A percentile compares a stretch with the other conserved stretches of the same genome.
These are phyloP conservation scores for Gonium pectorale DNA, from an alignment of 139 green algal genomes.

Conservation along the genomic window DNA sequence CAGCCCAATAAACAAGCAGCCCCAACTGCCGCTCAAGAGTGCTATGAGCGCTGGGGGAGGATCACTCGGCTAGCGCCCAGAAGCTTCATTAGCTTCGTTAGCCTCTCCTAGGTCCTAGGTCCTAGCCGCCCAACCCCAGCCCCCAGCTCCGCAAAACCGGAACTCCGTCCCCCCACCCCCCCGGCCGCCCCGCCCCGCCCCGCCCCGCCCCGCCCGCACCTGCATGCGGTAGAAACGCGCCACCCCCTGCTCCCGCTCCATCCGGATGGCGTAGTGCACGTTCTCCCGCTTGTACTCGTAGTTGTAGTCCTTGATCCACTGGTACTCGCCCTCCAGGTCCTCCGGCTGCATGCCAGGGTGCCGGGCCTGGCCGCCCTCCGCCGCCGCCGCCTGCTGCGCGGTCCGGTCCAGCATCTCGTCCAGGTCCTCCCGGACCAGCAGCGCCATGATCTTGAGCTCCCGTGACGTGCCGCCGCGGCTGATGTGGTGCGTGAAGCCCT, in stretches of 20 bases:
- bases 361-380: background rate
- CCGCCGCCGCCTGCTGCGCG: background rate
- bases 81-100: too few species aligned
- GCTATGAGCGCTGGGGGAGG: too few species aligned
- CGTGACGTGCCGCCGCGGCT: slow-evolving; percentile 3
- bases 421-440: slow-evolving; percentile 42
- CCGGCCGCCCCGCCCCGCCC: background rate
- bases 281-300: slow-evolving; percentile 41
- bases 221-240: slow-evolving; percentile 35
- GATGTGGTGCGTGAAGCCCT: slow-evolving; percentile 43
- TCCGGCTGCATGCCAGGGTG: slow-evolving; percentile 14
- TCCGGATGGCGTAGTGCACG: slow-evolving; percentile 23
- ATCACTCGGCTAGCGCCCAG: too few species aligned
- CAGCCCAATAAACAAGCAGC: too few species aligned
- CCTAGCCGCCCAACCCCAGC: too few species aligned
- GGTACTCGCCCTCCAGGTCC: slow-evolving; percentile 39
- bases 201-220: background rate
- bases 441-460: slow-evolving; percentile 46
- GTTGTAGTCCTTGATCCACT: slow-evolving; percentile 52
- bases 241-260: slow-evolving; percentile 6
- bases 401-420: slow-evolving; percentile 18
- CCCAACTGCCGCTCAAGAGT: too few species aligned
- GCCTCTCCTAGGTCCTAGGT: too few species aligned
- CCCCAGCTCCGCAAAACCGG: too few species aligned
- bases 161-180: background rate